Percentiles rank a stretch among this genome's conserved stretches.
Evolutionary conservation across 177 flowering plant species (phyloP).

Genomic region (Vitis hybrid): DNA sequence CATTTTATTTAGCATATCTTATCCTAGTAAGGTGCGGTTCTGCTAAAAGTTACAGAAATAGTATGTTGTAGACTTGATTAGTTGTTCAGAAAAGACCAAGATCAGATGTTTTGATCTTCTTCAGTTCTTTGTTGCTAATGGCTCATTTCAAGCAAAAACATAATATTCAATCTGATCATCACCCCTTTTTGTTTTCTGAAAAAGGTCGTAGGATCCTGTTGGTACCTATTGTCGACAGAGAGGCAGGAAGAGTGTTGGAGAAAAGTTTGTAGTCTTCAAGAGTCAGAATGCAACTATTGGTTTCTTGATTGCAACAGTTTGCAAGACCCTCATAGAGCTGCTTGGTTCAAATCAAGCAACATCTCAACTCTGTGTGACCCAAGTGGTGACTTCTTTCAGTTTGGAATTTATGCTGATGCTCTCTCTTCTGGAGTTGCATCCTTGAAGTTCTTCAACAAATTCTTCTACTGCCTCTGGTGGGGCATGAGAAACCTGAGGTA

Average conservation of each 20-base stretch:
- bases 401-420: conserved; percentile 70
- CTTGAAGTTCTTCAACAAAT: conserved; percentile 47
- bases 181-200: neutral
- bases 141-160: neutral
- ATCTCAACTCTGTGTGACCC: conserved; percentile 44
- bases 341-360: conserved; percentile 56
- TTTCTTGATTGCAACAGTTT: conserved; percentile 38
- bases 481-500: conserved; percentile 61
- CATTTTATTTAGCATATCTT: neutral
- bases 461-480: conserved; percentile 83
- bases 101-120: neutral
- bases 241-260: conserved; percentile 69
- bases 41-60: neutral
- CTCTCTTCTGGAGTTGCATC: conserved; percentile 35
- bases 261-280: conserved; percentile 34
- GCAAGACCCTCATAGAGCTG: conserved; percentile 18
- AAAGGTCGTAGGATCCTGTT: conserved; percentile 65
- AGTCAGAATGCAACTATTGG: conserved; percentile 24
- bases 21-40: no score
- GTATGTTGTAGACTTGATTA: neutral
- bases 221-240: conserved; percentile 68
- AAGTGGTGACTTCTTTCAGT: conserved; percentile 28
- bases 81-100: neutral
- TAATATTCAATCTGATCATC: neutral
- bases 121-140: neutral